These are phyloP conservation scores for Angophora floribunda DNA, from an alignment of 345 rosid species.

Conservation along the genomic window DNA sequence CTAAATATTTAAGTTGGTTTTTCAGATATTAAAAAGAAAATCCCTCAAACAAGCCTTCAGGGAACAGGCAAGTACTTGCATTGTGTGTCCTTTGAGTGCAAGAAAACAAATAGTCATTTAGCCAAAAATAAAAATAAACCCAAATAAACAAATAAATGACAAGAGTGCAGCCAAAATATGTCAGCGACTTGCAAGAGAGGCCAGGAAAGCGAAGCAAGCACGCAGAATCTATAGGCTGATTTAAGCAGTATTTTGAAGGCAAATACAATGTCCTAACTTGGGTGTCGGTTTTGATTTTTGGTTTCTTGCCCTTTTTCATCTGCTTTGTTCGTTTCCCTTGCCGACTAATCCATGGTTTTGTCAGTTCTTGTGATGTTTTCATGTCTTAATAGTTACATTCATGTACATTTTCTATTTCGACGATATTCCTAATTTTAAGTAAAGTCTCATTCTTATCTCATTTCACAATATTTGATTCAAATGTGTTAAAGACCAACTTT, in stretches of 20 bases:
- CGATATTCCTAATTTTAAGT: neutral
- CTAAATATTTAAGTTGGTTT: neutral
- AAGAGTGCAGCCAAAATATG: neutral
- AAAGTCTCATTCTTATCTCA: neutral
- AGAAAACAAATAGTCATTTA: neutral
- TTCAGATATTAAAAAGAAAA: neutral
- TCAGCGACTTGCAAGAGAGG: neutral
- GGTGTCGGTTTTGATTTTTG: neutral
- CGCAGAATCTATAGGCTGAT: neutral
- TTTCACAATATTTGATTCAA: neutral
- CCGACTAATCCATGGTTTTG: neutral
- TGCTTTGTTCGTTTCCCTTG: neutral
- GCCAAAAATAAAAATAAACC: neutral
- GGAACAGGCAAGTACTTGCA: neutral
- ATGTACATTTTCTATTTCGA: neutral
- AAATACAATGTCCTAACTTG: neutral
- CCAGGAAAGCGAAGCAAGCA: neutral
- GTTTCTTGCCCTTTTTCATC: neutral
- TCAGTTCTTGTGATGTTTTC: neutral
- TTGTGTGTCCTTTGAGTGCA: neutral
- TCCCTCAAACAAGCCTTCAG: neutral
- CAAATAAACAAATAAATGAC: neutral
- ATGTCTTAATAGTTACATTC: neutral
- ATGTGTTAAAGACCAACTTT: neutral
- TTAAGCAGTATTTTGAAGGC: neutral